Evolutionary conservation across 2,329 filamentous ascomycete genomes (phyloP).

Genomic region (Cladosporium cucumerinum): DNA sequence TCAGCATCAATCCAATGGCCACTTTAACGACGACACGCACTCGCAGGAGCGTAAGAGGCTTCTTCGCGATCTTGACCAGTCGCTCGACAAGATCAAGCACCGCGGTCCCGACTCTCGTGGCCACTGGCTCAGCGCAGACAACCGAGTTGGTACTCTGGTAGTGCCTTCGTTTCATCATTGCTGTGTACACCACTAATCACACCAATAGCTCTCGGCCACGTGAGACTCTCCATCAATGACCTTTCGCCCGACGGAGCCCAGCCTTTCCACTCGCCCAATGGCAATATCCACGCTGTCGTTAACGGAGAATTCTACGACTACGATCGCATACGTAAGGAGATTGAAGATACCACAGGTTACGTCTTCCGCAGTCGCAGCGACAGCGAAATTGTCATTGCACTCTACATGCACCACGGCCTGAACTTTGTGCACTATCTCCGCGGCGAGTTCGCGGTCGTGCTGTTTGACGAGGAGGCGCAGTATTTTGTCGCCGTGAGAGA

Average conservation of each 20-base stretch:
- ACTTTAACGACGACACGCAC: slow-evolving; percentile 20
- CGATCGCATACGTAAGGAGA: slow-evolving; percentile 42
- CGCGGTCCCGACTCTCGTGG: slow-evolving; percentile 47
- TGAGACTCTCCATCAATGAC: slow-evolving; percentile 54
- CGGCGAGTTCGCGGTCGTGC: slow-evolving; percentile 54
- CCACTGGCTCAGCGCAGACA: slow-evolving; percentile 46
- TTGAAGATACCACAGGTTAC: slow-evolving; percentile 39
- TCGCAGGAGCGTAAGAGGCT: slow-evolving; percentile 20
- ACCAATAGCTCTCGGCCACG: slow-evolving; percentile 45
- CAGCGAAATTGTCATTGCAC: slow-evolving; percentile 52
- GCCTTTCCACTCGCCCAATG: slow-evolving; percentile 35
- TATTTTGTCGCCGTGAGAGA: slow-evolving; percentile 51
- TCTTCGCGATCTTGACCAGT: slow-evolving; percentile 28
- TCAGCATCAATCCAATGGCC: slow-evolving; percentile 18
- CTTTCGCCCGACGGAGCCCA: slow-evolving; percentile 47
- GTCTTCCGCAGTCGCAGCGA: slow-evolving; percentile 48
- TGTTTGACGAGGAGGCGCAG: slow-evolving; percentile 47
- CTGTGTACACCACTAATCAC: neutral
- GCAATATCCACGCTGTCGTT: slow-evolving; percentile 53
- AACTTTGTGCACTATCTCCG: slow-evolving; percentile 48
- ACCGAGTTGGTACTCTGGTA: slow-evolving; percentile 39
- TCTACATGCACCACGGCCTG: slow-evolving; percentile 50
- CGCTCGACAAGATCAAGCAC: slow-evolving; percentile 42
- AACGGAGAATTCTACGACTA: slow-evolving; percentile 60
- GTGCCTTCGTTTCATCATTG: neutral